These are phyloP conservation scores for Escovopsis sp. DNA, from an alignment of 2,329 filamentous ascomycete genomes.

Conservation along the genomic window DNA sequence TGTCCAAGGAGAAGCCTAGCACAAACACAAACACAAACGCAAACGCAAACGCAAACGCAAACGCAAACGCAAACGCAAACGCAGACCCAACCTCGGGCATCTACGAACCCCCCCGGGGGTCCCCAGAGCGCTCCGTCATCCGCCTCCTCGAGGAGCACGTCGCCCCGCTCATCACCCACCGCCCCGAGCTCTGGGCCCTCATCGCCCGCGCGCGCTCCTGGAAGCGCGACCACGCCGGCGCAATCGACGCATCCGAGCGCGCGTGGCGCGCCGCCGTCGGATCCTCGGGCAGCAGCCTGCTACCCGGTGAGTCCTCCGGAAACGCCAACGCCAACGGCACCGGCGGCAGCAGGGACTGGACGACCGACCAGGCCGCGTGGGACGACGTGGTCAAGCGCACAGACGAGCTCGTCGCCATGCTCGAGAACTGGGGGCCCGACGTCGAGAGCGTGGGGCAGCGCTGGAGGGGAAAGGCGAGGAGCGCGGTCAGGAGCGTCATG, in stretches of 20 bases:
- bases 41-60: too few species aligned
- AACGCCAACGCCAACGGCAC: not conserved
- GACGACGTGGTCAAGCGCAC: conserved; percentile 61
- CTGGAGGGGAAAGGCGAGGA: conserved; percentile 83
- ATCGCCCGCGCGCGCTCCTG: conserved; percentile 60
- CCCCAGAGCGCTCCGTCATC: conserved; percentile 47
- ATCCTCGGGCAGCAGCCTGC: conserved; percentile 32
- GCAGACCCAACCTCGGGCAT: conserved; percentile 13
- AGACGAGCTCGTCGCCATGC: conserved; percentile 63
- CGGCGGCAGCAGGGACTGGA: conserved; percentile 18
- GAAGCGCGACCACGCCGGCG: conserved; percentile 52
- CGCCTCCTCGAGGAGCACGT: conserved; percentile 61
- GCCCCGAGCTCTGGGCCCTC: conserved; percentile 62
- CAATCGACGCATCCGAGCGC: conserved; percentile 75
- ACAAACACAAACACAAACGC: too few species aligned
- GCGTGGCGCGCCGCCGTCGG: conserved; percentile 64
- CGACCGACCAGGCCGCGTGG: conserved; percentile 50
- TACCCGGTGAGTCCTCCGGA: conserved; percentile 17
- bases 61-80: too few species aligned
- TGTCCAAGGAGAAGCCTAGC: conserved; percentile 27
- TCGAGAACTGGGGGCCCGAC: conserved; percentile 61
- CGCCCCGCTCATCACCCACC: conserved; percentile 69
- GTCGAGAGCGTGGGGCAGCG: conserved; percentile 55
- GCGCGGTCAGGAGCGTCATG: conserved; percentile 69
- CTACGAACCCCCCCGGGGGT: conserved; percentile 35